Evolutionary conservation across 371 early-diverging fungal genomes (phyloP).

Genomic region (Mucor sp.): DNA sequence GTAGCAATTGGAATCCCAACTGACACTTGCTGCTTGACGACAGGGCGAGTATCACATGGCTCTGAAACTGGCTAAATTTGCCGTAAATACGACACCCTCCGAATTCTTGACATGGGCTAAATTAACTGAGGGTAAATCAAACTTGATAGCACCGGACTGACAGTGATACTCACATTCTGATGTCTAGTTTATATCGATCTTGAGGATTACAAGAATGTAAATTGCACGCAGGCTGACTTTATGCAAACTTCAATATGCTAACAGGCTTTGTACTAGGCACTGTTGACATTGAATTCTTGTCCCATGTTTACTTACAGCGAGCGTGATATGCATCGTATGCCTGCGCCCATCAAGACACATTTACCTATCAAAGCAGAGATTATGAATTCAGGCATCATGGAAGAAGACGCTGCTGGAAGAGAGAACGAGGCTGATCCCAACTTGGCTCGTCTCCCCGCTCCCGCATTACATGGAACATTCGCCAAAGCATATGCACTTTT

Average conservation of each 20-base stretch:
- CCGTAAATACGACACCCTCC: conserved; percentile 91
- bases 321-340: conserved; percentile 90
- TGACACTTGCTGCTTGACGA: background rate
- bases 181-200: conserved; percentile 77
- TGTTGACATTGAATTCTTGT: conserved; percentile 93
- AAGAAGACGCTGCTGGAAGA: conserved; percentile 70
- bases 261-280: conserved; percentile 58
- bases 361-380: conserved; percentile 77
- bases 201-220: conserved; percentile 80
- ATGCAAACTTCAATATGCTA: background rate
- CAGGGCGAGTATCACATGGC: conserved; percentile 76
- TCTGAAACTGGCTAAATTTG: conserved; percentile 83
- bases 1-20: background rate
- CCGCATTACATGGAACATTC: conserved; percentile 91
- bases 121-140: conserved; percentile 69
- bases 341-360: conserved; percentile 81
- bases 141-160: background rate
- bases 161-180: background rate
- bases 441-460: conserved; percentile 82
- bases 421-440: conserved; percentile 63
- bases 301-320: conserved; percentile 96
- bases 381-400: conserved; percentile 57
- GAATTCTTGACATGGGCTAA: conserved; percentile 96
- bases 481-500: conserved; percentile 83
- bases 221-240: conserved; percentile 1